Evolutionary conservation across 2,329 filamentous ascomycete genomes (phyloP), one percentile per base, ranked within the genome.

Genomic region (Beauveria sp.): DNA sequence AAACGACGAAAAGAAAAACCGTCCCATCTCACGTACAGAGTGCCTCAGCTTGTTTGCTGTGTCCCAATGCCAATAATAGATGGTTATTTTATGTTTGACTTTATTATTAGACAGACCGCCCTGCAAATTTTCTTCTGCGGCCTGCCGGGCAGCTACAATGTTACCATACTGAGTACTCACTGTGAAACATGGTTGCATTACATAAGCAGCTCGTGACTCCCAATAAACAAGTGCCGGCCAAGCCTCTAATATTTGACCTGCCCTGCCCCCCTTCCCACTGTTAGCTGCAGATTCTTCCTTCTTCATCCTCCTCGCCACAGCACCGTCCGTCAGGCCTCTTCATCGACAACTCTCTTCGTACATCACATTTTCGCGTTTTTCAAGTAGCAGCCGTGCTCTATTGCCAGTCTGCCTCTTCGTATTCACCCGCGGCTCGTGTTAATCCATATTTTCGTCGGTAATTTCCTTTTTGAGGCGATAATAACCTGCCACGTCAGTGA

Each of bases 341-440:
- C 58, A 54, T 55, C 58, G 8, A 24, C 57, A 60, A 26, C 20
- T 24, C 26, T 38, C 38, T 30, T 30, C 58, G 58, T 60, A 60
- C 51, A 60, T 61, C 58, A 30, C 22, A n/a, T 42, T 30, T 24
- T 43, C 24, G 30, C 49, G 5, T 50, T 45, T 34, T 18, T 55
- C 50, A 49, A 55, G 58, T 61, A 61, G 58, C 58, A 43, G 34
- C 51, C 46, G 42, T 28, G 26, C 43, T 50, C 5, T 22, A 24
- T 16, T n/a, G 51, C 58, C 58, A 49, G 51, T 55, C 34, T 61
- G 51, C 58, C 51, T 47, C 51, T 34, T 54, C 58, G 58, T 61
- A 61, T 55, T 61, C 30, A 55, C 57, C 20, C 28, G 40, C 51
- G 58, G 55, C 58, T 34, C 58, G 58, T 61, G 42, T 55, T 54